Conservation (phyloP, 2,329 filamentous ascomycete species). For the Calcarisporium arbuscula region DNA sequence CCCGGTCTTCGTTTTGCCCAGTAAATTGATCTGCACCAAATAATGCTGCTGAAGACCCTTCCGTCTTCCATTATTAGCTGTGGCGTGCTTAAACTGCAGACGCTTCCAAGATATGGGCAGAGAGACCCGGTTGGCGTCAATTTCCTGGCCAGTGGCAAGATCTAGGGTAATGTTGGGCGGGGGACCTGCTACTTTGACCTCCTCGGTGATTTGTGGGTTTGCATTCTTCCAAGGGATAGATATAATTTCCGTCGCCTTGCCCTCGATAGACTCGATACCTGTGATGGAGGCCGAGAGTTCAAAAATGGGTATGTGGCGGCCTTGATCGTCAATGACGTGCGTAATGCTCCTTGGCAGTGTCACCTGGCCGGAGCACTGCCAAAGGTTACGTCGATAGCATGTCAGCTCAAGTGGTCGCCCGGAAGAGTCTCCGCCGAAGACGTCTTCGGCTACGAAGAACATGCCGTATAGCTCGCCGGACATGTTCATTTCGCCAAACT, state of each 20-base stretch:
- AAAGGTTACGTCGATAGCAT: slow-evolving; percentile 90
- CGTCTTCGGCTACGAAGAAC: slow-evolving; percentile 82
- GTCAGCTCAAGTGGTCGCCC: slow-evolving; percentile 72
- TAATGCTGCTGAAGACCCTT: slow-evolving; percentile 97
- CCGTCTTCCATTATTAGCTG: slow-evolving; percentile 88
- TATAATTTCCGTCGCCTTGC: slow-evolving; percentile 88
- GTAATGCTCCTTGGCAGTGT: slow-evolving; percentile 68
- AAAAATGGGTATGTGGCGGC: slow-evolving; percentile 68
- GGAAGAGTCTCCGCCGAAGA: slow-evolving; percentile 56
- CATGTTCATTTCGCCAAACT: slow-evolving; percentile 59
- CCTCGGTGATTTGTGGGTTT: slow-evolving; percentile 47
- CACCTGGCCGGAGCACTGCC: slow-evolving; percentile 87
- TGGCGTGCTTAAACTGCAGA: slow-evolving; percentile 91
- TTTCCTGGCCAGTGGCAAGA: slow-evolving; percentile 53
- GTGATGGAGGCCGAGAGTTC: slow-evolving; percentile 77
- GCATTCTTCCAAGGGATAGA: slow-evolving; percentile 92
- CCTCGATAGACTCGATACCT: slow-evolving; percentile 86
- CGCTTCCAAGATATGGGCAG: slow-evolving; percentile 90
- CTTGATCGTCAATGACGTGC: slow-evolving; percentile 66
- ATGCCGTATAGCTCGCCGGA: slow-evolving; percentile 76
- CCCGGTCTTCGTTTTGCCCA: slow-evolving; percentile 64
- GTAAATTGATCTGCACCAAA: slow-evolving; percentile 75
- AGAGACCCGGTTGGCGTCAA: slow-evolving; percentile 72
- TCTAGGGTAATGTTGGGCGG: slow-evolving; percentile 52
- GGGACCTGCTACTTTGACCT: slow-evolving; percentile 40